Evolutionary conservation across 345 rosid species (phyloP).

Genomic region (Physaria fendleri): DNA sequence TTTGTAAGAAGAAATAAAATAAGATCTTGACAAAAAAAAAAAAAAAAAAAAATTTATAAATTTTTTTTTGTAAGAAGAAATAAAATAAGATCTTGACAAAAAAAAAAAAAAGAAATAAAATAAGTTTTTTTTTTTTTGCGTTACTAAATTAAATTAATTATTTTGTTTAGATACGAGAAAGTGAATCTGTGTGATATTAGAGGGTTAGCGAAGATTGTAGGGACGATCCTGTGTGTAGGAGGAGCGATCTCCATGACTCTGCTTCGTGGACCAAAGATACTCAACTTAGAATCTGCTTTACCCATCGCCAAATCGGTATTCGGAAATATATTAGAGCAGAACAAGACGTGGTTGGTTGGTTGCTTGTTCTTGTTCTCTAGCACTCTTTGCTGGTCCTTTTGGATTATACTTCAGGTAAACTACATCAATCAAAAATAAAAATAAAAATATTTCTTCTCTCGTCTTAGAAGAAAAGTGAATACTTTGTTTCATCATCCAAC

Average conservation of each 20-base stretch:
- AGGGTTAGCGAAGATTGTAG: conserved; percentile 57
- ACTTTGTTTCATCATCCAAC: neutral
- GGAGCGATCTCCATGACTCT: conserved; percentile 68
- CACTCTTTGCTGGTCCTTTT: conserved; percentile 59
- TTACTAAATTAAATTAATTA: neutral
- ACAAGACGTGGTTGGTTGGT: conserved; percentile 58
- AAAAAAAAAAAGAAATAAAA: too few relatives aligned
- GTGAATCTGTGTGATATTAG: conserved; percentile 41
- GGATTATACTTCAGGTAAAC: conserved; percentile 71
- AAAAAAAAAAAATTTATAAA: too few relatives aligned
- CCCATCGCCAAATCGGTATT: conserved; percentile 16
- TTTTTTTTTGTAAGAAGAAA: too few relatives aligned
- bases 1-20: too few relatives aligned
- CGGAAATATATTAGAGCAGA: conserved; percentile 20
- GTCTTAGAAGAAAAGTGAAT: neutral
- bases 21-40: too few relatives aligned
- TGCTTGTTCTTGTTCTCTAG: conserved; percentile 53
- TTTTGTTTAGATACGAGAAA: conserved; percentile 49
- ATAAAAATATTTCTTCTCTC: too few relatives aligned
- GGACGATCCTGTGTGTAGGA: conserved; percentile 50
- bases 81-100: too few relatives aligned
- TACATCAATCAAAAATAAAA: neutral
- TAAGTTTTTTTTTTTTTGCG: too few relatives aligned
- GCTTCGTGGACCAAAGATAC: conserved; percentile 63
- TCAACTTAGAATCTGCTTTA: conserved; percentile 32